Evolutionary conservation across 2,329 filamentous ascomycete species (phyloP), one percentile per base, ranked within the genome.

Genomic region (Trichoderma hamatum): DNA sequence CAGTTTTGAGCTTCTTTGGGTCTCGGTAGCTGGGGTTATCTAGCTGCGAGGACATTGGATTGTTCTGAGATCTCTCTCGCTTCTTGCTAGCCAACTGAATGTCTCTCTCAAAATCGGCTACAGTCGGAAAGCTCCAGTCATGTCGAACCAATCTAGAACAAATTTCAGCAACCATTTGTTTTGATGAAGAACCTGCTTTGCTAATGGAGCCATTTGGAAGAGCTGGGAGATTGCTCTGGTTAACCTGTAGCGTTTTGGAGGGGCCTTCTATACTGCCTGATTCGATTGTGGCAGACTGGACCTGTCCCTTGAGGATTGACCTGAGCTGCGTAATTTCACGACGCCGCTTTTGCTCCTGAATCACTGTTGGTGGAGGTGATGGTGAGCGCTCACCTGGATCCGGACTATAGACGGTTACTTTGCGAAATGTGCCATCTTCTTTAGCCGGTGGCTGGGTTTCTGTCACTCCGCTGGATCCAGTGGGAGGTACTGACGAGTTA

Each of bases 321-420:
- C 76, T 77, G 6, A 78, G 76, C 16, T 72, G 70, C 5, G 52
- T 70, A 3, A 73, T 72, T 60, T 75, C 77, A 39, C 80, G 74
- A 32, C 80, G 76, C 26, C 76, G 75, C 14, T 72, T 71, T 69
- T 81, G 78, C 70, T 82, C 80, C 58, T 82, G 77, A 56, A 75
- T 70, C 36, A 81, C 68, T 0, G 80, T 80, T n/a, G 73, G 76
- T 6, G 77, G 75, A 6, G 70, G 71, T 2, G 71, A 74, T 3
- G 74, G 74, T 10, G 73, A 73, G n/a, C 69, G 21, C 4, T 67
- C 58, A 32, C 73, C 68, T 7, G 68, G 59, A 32, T 71, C 71
- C 1, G 79, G 79, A 59, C 78, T 79, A 49, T 75, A 70, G n/a
- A 81, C 75, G 26, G 75, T 70, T 7, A 81, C 78, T 52, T 73